A percentile compares a stretch with the other conserved stretches of the same genome.
phyloP scores from a whole-genome alignment of 1,284 basidiomycete genomes.

The Agaricales sp. region DNA sequence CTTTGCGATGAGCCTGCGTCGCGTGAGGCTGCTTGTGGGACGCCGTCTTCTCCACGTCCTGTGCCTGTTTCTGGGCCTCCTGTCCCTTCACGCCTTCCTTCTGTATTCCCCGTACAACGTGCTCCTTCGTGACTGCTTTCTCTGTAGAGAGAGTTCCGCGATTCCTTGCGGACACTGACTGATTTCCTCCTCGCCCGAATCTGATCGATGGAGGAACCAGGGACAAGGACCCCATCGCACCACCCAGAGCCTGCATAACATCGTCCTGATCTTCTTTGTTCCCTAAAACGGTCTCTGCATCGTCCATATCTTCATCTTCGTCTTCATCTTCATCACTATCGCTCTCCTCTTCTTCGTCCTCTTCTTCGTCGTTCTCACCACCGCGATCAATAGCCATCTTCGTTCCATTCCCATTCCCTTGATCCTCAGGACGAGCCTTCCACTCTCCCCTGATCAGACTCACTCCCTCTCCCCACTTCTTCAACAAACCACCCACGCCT shows the following conservation, averaged over 20 bases:
- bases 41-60: background rate
- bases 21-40: background rate
- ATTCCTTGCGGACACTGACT: conserved; percentile 12
- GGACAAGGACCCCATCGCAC: conserved; percentile 46
- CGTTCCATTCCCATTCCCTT: conserved; percentile 14
- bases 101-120: too few species aligned
- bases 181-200: conserved; percentile 56
- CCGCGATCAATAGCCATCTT: conserved; percentile 15
- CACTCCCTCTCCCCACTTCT: conserved; percentile 70
- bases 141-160: background rate
- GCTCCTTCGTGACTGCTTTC: background rate
- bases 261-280: conserved; percentile 13
- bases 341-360: conserved; percentile 14
- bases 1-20: background rate
- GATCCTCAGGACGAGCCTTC: conserved; percentile 37
- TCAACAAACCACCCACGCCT: conserved; percentile 68
- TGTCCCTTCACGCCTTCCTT: background rate
- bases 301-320: conserved; percentile 10
- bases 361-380: conserved; percentile 19
- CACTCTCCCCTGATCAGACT: conserved; percentile 65
- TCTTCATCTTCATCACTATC: conserved; percentile 14
- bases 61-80: background rate
- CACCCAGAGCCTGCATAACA: conserved; percentile 33
- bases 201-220: conserved; percentile 58
- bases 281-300: conserved; percentile 5